phyloP scores from a whole-genome alignment of 306 rosid genomes.

The Gastrolobium bilobum region DNA sequence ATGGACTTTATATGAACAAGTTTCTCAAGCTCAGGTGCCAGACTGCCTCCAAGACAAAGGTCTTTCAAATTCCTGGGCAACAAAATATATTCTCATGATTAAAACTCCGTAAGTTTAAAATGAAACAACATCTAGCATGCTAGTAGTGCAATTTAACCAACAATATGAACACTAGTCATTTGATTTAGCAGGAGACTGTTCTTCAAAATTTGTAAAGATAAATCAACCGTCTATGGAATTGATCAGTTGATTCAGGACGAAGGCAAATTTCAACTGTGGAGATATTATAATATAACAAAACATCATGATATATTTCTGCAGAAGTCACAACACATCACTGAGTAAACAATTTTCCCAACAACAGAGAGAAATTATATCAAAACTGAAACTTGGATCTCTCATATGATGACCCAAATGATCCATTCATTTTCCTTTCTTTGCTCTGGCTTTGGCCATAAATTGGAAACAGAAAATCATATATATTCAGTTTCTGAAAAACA shows the following conservation, averaged over 20 bases:
- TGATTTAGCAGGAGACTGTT: neutral
- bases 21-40: slow-evolving; percentile 68
- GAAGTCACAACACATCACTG: neutral
- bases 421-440: neutral
- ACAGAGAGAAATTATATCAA: neutral
- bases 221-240: neutral
- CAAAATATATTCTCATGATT: slow-evolving; percentile 34
- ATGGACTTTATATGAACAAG: slow-evolving; percentile 82
- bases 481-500: slow-evolving; percentile 7
- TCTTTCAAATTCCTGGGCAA: slow-evolving; percentile 74
- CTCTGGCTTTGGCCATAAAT: slow-evolving; percentile 33
- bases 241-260: slow-evolving; percentile 27
- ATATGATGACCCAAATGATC: slow-evolving; percentile 3
- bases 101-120: neutral
- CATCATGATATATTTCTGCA: neutral
- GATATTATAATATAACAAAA: slow-evolving; percentile 6
- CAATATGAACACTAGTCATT: slow-evolving; percentile 22
- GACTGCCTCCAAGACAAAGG: slow-evolving; percentile 86
- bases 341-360: slow-evolving; percentile 1
- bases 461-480: neutral
- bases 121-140: neutral
- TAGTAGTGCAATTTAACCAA: slow-evolving; percentile 16
- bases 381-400: slow-evolving; percentile 23
- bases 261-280: slow-evolving; percentile 9
- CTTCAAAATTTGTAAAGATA: neutral